These are phyloP conservation scores for Raddia guianensis DNA, from an alignment of 176 grass and related monocot species.

Conservation along the genomic window DNA sequence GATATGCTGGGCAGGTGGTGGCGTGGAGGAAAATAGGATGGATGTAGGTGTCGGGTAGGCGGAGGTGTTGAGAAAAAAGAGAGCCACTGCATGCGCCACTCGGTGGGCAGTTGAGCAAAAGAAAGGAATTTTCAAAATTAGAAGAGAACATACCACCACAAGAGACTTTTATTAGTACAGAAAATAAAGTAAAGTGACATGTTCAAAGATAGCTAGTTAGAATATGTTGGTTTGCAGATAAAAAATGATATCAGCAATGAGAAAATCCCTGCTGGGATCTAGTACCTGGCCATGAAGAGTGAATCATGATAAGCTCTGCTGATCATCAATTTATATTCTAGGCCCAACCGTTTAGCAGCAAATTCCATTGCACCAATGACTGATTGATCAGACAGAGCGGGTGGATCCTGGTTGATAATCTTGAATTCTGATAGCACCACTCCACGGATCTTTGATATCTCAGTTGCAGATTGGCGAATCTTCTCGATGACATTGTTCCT, in stretches of 20 bases:
- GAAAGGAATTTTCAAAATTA: no score
- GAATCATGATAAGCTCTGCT: constrained; percentile 99
- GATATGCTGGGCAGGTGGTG: no score
- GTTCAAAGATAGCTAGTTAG: not conserved
- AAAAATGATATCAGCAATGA: not conserved
- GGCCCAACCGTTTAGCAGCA: constrained; percentile 62
- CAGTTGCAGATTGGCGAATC: constrained; percentile 58
- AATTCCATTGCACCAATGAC: constrained; percentile 73
- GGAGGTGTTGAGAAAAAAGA: no score
- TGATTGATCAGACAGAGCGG: constrained; percentile 71
- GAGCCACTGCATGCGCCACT: no score
- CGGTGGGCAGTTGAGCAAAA: no score
- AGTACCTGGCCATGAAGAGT: constrained; percentile 96
- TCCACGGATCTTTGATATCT: constrained; percentile 61
- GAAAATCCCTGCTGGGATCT: not conserved
- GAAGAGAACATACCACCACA: no score
- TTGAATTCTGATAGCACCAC: constrained; percentile 83
- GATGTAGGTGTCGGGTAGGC: no score
- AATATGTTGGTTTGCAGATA: not conserved
- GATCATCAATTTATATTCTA: constrained; percentile 80
- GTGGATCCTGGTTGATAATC: constrained; percentile 92
- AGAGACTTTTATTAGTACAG: no score
- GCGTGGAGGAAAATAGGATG: no score
- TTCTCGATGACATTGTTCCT: constrained; percentile 85
- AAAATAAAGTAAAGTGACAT: not conserved